Evolutionary conservation across 2,329 filamentous ascomycete genomes (phyloP).

Genomic region (Xylaria sp.): DNA sequence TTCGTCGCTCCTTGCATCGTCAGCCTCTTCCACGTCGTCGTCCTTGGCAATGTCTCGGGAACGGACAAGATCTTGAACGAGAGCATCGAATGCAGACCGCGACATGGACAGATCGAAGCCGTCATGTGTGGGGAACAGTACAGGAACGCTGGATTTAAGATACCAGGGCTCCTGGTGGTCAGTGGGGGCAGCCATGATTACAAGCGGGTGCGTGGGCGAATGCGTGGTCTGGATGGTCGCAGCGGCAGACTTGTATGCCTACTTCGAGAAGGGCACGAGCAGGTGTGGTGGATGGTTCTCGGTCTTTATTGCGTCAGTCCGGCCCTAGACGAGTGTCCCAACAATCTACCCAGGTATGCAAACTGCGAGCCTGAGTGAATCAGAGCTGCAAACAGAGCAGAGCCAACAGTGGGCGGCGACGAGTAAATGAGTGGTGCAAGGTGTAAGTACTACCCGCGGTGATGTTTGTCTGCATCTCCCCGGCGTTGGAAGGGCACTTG

Average conservation of each 20-base stretch:
- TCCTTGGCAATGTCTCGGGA: background rate
- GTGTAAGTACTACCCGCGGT: background rate
- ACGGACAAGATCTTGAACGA: constrained; percentile 26
- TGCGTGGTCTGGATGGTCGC: background rate
- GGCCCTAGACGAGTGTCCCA: background rate
- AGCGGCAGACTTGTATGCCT: background rate
- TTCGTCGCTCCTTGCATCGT: background rate
- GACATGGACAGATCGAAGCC: constrained; percentile 32
- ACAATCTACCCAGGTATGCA: background rate
- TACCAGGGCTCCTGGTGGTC: constrained; percentile 36
- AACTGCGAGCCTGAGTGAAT: background rate
- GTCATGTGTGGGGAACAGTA: constrained; percentile 31
- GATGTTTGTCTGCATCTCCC: background rate
- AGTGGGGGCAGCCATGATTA: constrained; percentile 23
- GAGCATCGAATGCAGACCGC: constrained; percentile 27
- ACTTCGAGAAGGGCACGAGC: background rate
- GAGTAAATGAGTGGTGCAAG: background rate
- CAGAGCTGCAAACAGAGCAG: background rate
- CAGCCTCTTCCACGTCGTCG: background rate
- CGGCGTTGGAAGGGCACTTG: background rate
- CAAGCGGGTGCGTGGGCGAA: background rate
- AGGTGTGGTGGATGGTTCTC: background rate
- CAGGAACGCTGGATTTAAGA: constrained; percentile 30
- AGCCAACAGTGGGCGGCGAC: background rate
- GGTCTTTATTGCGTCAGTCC: background rate